These are phyloP conservation scores for Prosopis cineraria DNA, from an alignment of 306 rosid species.

Conservation along the genomic window DNA sequence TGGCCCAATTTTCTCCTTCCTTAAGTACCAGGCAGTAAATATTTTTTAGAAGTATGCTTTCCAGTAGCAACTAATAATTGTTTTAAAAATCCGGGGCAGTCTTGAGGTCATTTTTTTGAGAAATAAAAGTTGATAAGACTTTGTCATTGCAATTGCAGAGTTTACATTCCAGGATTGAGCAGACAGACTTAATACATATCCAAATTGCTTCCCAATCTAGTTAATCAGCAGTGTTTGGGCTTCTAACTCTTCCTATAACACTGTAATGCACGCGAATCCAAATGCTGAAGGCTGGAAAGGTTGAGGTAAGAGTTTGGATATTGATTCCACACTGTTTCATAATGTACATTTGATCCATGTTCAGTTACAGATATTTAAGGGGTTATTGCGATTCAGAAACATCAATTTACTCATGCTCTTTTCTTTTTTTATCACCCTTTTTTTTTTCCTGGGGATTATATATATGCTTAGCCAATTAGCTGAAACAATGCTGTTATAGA, in stretches of 20 bases:
- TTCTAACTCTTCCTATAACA: not conserved
- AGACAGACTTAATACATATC: not conserved
- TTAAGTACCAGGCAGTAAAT: not conserved
- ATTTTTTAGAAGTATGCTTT: not conserved
- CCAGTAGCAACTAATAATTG: not conserved
- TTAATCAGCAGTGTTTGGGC: not conserved
- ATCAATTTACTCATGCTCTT: not conserved
- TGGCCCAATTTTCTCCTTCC: not conserved
- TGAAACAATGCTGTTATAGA: not conserved
- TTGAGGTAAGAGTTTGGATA: slow-evolving; percentile 4
- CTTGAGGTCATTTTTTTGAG: not conserved
- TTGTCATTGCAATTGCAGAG: not conserved
- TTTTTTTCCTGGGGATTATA: too few relatives aligned
- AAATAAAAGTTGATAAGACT: slow-evolving; percentile 9
- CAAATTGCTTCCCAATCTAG: not conserved
- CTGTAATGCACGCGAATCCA: not conserved
- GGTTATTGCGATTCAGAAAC: not conserved
- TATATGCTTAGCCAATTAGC: not conserved
- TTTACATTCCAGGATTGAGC: not conserved
- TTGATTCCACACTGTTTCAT: not conserved
- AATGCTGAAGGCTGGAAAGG: not conserved
- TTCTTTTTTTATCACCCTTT: too few relatives aligned
- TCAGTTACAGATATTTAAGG: not conserved
- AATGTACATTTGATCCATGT: slow-evolving; percentile 1
- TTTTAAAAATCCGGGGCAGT: not conserved